These are phyloP conservation scores for Fusarium liriodendri DNA, from an alignment of 2,329 filamentous ascomycete species.

Conservation along the genomic window DNA sequence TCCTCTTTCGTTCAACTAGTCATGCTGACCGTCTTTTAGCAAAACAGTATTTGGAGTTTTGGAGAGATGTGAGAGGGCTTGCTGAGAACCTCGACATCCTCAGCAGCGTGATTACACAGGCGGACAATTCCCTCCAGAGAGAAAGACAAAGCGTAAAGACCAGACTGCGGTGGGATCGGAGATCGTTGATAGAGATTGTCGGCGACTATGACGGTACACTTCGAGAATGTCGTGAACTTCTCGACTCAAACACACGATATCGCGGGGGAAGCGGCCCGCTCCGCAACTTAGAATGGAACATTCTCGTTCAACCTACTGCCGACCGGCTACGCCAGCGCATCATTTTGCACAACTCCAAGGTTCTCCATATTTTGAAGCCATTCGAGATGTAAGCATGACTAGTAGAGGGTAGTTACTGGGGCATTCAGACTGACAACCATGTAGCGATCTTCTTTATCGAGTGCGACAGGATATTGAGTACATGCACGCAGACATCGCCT, in stretches of 20 bases:
- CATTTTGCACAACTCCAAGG: constrained; percentile 49
- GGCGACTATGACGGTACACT: constrained; percentile 48
- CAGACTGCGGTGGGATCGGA: constrained; percentile 38
- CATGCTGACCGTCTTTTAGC: constrained; percentile 33
- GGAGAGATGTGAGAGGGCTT: constrained; percentile 45
- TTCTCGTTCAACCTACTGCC: constrained; percentile 48
- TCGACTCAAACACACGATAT: constrained; percentile 47
- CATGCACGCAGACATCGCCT: constrained; percentile 41
- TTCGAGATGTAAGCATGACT: constrained; percentile 49
- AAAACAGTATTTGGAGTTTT: constrained; percentile 49
- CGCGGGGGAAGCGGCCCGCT: constrained; percentile 40
- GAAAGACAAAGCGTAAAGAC: constrained; percentile 38
- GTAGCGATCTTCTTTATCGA: constrained; percentile 47
- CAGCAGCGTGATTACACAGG: constrained; percentile 43
- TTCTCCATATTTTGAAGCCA: constrained; percentile 49
- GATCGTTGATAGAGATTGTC: constrained; percentile 42
- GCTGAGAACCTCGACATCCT: constrained; percentile 48
- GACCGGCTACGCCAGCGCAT: constrained; percentile 48
- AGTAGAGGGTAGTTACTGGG: not conserved
- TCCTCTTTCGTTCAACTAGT: not conserved
- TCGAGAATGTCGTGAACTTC: constrained; percentile 46
- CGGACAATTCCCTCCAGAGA: constrained; percentile 41
- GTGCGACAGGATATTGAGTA: constrained; percentile 43
- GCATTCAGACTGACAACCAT: not conserved
- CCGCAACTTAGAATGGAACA: constrained; percentile 51